Conservation (phyloP, 1,139 yeast species). For the Taphrina sp. region DNA sequence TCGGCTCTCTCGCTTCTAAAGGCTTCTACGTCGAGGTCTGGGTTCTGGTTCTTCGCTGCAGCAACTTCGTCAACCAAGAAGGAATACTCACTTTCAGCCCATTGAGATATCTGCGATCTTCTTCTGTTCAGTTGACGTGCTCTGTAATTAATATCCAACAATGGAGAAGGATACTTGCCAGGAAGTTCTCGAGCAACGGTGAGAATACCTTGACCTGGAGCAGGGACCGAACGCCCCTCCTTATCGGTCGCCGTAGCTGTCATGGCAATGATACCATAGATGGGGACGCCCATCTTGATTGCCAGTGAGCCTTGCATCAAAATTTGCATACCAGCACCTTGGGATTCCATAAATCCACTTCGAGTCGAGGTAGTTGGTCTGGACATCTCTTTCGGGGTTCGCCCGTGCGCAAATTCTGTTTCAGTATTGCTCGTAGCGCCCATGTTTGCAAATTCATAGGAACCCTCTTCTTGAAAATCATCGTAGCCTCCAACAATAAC, state of each 20-base stretch:
- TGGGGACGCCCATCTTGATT: conserved; percentile 97
- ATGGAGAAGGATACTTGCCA: conserved; percentile 74
- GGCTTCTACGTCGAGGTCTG: conserved; percentile 46
- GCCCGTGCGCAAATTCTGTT: conserved; percentile 87
- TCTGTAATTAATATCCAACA: conserved; percentile 90
- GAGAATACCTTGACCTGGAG: conserved; percentile 99
- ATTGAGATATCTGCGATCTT: conserved; percentile 69
- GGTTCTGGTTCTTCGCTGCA: conserved; percentile 49
- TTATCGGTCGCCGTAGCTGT: conserved; percentile 97
- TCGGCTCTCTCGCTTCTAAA: conserved; percentile 81
- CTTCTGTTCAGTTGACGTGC: conserved; percentile 83
- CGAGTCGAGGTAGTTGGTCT: conserved; percentile 96
- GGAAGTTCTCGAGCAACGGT: conserved; percentile 94
- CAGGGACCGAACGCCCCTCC: conserved; percentile 98
- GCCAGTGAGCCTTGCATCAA: conserved; percentile 95
- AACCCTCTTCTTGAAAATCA: conserved; percentile 99
- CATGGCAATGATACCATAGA: conserved; percentile 90
- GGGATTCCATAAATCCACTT: conserved; percentile 98
- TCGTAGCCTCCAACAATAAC: conserved; percentile 98
- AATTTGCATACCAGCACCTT: conserved; percentile 98
- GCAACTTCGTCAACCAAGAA: conserved; percentile 70
- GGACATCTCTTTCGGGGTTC: conserved; percentile 98
- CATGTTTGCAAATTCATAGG: conserved; percentile 97
- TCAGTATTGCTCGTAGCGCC: conserved; percentile 91
- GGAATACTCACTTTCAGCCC: conserved; percentile 81